Base-by-base conservation (phyloP, 768 basidiomycete species). In the Rhodotorula babjevae region DNA sequence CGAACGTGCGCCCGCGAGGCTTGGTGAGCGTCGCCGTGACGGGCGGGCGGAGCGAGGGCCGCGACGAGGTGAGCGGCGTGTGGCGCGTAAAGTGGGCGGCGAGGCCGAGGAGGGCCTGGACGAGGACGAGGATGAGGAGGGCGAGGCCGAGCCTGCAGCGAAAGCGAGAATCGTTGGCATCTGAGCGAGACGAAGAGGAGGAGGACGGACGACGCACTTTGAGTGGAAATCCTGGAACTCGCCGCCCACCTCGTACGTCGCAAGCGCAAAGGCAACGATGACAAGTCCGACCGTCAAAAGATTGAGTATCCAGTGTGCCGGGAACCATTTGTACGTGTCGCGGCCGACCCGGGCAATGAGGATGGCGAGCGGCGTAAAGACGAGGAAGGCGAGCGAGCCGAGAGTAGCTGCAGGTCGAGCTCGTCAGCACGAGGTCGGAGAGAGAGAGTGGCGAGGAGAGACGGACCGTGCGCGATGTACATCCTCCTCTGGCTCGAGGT, bases 111-210 rank as follows among this genome's bases (percentile, higher is more conserved):
- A 36, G 23, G 9, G 61, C 27, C 40, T 69, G 68, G 36, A 59
- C 11, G 25, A 69, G 16, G 56, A 63, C 33, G 55, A 69, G 33
- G 49, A 69, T 21, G 62, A 69, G 19, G 61, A 69, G 36, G 4
- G 53, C 62, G 29, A 69, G 61, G 3, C 68, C 68, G 62, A 69
- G 61, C 1, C 61, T 63, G 62, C 16, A 19, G 15, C 11, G 33
- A 18, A 33, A 40, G n/a, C 15, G 29, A 58, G 23, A 4, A 10
- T 58, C 21, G 40, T 42, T 10, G 15, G n/a, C n/a, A n/a, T n/a
- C n/a, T n/a, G 59, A 9, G 25, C 11, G 23, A 12, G 11, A 40
- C 27, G 16, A 33, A 11, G n/a, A 36, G 42, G 11, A 36, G 23
- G 40, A 15, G 12, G 25, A 10, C 23, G 4, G n/a, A n/a, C 33